Evolutionary conservation across 192 early-diverging fungal species (phyloP).

Genomic region (Chytriomyces sp.): DNA sequence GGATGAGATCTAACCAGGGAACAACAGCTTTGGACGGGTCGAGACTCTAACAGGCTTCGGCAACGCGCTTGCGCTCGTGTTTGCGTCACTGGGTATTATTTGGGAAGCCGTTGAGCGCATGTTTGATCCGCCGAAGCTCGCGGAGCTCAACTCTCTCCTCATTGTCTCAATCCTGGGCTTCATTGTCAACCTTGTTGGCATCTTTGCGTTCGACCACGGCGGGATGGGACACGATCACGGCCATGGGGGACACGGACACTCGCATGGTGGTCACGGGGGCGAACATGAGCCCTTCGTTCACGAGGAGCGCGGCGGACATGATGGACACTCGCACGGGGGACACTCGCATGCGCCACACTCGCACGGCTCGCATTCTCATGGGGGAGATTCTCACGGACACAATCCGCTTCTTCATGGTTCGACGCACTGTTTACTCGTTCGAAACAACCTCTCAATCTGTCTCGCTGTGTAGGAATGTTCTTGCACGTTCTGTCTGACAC

Average conservation of each 20-base stretch:
- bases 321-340: constrained; percentile 23
- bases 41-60: constrained; percentile 92
- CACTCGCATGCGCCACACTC: constrained; percentile 4
- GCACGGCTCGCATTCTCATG: not conserved
- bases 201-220: constrained; percentile 73
- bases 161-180: constrained; percentile 88
- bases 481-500: constrained; percentile 94
- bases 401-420: constrained; percentile 89
- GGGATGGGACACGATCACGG: constrained; percentile 66
- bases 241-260: constrained; percentile 45
- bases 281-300: constrained; percentile 49
- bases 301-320: constrained; percentile 33
- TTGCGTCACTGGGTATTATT: constrained; percentile 87
- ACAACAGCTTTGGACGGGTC: constrained; percentile 77
- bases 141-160: constrained; percentile 78
- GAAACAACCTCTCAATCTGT: not conserved
- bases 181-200: constrained; percentile 76
- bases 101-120: constrained; percentile 90
- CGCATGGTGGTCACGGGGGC: constrained; percentile 45
- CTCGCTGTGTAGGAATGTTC: constrained; percentile 67
- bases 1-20: not conserved
- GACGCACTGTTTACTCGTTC: not conserved
- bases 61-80: constrained; percentile 87
- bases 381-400: constrained; percentile 32
- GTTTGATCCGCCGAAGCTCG: constrained; percentile 80